phyloP scores from a whole-genome alignment of 2,329 filamentous ascomycete genomes.

The Botrytis deweyae region DNA sequence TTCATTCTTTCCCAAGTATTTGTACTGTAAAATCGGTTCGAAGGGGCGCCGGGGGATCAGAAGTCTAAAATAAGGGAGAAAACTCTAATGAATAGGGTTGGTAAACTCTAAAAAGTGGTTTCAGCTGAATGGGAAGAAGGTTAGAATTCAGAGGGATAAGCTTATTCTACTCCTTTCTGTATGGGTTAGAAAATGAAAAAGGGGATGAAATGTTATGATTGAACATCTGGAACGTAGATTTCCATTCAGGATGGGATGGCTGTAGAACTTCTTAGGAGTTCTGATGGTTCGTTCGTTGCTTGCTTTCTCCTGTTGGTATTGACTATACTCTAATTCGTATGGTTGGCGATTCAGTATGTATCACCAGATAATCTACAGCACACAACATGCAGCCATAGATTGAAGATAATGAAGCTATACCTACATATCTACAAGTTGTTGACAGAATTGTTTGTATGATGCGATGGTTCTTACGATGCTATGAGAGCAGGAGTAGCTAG shows the following conservation, averaged over 20 bases:
- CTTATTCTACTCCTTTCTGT: neutral
- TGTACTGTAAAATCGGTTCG: neutral
- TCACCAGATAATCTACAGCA: neutral
- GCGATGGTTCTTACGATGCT: neutral
- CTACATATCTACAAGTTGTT: neutral
- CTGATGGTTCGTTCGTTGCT: neutral
- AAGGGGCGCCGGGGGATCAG: neutral
- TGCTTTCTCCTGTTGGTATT: neutral
- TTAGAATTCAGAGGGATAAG: neutral
- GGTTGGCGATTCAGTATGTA: neutral
- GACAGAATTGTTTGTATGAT: neutral
- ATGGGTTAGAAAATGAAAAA: neutral
- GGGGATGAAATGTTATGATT: neutral
- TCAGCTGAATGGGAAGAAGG: neutral
- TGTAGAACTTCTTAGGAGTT: neutral
- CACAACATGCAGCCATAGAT: neutral
- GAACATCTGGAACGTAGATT: neutral
- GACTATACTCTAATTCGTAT: neutral
- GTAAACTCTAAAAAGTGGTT: neutral
- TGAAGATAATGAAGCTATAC: neutral
- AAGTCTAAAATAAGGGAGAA: neutral
- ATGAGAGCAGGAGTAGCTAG: neutral
- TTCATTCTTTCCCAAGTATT: neutral
- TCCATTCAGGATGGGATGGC: neutral
- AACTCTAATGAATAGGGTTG: neutral